Base-by-base conservation (phyloP, 2,329 filamentous ascomycete genomes). In the Pseudogymnoascus sp. region DNA sequence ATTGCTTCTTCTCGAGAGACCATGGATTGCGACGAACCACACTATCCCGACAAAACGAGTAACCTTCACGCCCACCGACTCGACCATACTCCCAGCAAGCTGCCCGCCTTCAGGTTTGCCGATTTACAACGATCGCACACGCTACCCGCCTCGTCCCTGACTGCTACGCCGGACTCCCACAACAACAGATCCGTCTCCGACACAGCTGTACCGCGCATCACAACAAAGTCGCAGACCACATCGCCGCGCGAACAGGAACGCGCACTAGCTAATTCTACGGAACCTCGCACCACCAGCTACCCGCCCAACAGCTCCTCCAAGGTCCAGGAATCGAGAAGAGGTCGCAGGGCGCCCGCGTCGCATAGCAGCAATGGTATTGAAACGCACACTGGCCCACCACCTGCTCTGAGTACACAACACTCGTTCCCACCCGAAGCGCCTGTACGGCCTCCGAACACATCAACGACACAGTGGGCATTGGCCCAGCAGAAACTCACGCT, bases 361-460 rank as follows among this genome's bases (percentile, higher is more conserved):
- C 53, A 61, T 53, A 63, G 53, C 53, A 63, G 46, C 61, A 63
- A 63, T 63, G 61, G 61, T 38, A 63, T 61, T 11, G 61, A 63
- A 28, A 63, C 61, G n/a, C n/a, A 35, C 33, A 61, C 53, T 10
- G 53, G 53, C 22, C 61, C 61, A 22, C 53, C 53, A 38, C 61
- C 61, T 40, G 61, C 61, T 38, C 35, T 63, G 53, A 63, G 61
- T 37, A 61, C 61, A 24, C 61, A 62, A 4, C 61, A 31, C 16
- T 41, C 37, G 11, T 38, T 41, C 41, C 19, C 46, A 16, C 24
- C 60, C 28, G 60, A 31, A 46, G 38, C 37, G 37, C 60, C 60
- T 61, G 19, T 31, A n/a, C 31, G 60, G 35, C 33, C 38, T 19
- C 37, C 60, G 11, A 61, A 41, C 60, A 61, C 26, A 11, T 61